Percentiles rank a stretch among this genome's conserved stretches.
phyloP scores from a whole-genome alignment of 2,329 filamentous ascomycete species.

The Aureobasidium leucospermi region DNA sequence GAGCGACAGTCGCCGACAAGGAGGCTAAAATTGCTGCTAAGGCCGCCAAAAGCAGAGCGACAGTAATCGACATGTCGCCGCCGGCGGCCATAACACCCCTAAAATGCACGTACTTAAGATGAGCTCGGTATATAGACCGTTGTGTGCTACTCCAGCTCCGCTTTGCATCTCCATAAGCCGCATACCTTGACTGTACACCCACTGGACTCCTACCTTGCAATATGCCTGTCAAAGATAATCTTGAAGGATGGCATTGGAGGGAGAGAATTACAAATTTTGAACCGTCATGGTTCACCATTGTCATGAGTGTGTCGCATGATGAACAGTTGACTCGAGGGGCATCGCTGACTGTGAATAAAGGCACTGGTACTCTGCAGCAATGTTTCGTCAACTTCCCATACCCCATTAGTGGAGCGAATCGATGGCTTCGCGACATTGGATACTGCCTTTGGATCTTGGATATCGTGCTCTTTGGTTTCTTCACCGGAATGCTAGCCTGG shows the following conservation, averaged over 20 bases:
- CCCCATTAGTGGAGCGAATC: slow-evolving; percentile 13
- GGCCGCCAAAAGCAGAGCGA: too few relatives aligned
- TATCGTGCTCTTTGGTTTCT: slow-evolving; percentile 21
- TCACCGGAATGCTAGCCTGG: slow-evolving; percentile 16
- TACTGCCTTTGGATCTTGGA: slow-evolving; percentile 22
- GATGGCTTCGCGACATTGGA: slow-evolving; percentile 19
- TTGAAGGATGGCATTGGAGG: slow-evolving; percentile 14
- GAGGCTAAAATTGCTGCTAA: too few relatives aligned
- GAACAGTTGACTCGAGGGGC: neutral
- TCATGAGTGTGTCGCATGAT: slow-evolving; percentile 17
- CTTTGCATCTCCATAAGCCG: neutral
- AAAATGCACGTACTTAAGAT: neutral
- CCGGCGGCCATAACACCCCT: too few relatives aligned
- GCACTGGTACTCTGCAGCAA: slow-evolving; percentile 15
- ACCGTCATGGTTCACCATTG: slow-evolving; percentile 22
- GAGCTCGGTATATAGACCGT: neutral
- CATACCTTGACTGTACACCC: neutral
- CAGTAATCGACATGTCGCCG: too few relatives aligned
- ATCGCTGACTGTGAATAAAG: neutral
- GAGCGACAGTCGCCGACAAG: too few relatives aligned
- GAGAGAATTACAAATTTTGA: slow-evolving; percentile 19
- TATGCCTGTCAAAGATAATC: neutral
- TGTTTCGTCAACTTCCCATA: slow-evolving; percentile 20
- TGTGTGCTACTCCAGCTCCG: neutral
- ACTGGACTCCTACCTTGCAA: neutral